phyloP scores from a whole-genome alignment of 768 basidiomycete species.

The Lactarius indigo region DNA sequence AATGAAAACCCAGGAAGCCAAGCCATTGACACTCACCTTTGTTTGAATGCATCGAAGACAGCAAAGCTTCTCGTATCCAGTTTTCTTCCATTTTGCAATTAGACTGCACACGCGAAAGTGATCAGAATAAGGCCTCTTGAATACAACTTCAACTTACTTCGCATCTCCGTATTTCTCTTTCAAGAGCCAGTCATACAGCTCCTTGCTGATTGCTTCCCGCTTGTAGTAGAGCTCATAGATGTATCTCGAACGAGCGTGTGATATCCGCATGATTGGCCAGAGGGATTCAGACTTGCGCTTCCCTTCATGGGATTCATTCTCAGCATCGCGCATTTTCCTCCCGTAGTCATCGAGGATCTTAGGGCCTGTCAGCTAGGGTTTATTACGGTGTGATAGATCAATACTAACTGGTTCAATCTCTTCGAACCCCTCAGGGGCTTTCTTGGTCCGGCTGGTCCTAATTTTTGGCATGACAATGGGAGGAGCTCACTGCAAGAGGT shows the following conservation, averaged over 20 bases:
- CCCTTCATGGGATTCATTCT: slow-evolving; percentile 98
- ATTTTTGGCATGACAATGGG: slow-evolving; percentile 80
- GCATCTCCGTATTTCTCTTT: slow-evolving; percentile 97
- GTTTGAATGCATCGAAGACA: slow-evolving; percentile 97
- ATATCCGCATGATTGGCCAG: slow-evolving; percentile 98
- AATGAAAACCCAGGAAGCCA: background rate
- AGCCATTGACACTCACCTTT: slow-evolving; percentile 45
- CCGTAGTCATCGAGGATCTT: slow-evolving; percentile 97
- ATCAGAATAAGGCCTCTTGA: background rate
- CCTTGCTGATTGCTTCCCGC: slow-evolving; percentile 88
- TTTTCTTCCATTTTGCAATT: slow-evolving; percentile 99
- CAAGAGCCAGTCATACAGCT: slow-evolving; percentile 95
- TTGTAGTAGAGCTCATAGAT: slow-evolving; percentile 99
- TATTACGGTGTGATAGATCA: background rate
- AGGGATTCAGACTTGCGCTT: slow-evolving; percentile 91
- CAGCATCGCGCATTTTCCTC: slow-evolving; percentile 98
- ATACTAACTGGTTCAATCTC: slow-evolving; percentile 76
- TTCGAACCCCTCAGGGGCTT: slow-evolving; percentile 93
- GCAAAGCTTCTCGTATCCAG: slow-evolving; percentile 97
- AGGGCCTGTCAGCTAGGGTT: background rate
- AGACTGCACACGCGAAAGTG: slow-evolving; percentile 47
- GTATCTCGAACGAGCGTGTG: slow-evolving; percentile 92
- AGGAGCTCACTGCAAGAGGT: background rate
- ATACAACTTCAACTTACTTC: slow-evolving; percentile 57
- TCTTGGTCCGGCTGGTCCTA: slow-evolving; percentile 86